Conservation (phyloP, 805 yeast genomes). For the Schwanniomyces polymorphus region DNA sequence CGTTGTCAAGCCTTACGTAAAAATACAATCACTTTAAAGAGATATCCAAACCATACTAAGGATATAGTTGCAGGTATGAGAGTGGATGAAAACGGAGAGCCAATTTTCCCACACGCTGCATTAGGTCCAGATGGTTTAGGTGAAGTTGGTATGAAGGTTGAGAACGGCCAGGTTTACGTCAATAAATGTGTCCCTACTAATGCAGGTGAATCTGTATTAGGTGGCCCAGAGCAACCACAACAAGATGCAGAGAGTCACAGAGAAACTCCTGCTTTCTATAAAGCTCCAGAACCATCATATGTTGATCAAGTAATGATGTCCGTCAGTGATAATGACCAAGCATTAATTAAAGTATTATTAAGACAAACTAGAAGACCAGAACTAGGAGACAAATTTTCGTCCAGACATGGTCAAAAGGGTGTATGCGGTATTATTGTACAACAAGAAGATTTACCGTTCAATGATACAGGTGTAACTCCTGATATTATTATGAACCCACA, state of each 20-base stretch:
- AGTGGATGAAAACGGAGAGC: conserved; percentile 75
- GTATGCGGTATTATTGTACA: conserved; percentile 98
- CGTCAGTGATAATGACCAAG: conserved; percentile 92
- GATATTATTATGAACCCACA: conserved; percentile 99
- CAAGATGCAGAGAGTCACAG: conserved; percentile 61
- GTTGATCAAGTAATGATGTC: conserved; percentile 98
- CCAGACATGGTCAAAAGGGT: conserved; percentile 98
- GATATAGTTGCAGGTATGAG: conserved; percentile 92
- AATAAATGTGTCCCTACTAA: conserved; percentile 91
- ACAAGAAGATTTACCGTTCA: conserved; percentile 96
- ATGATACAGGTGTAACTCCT: conserved; percentile 87
- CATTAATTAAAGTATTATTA: conserved; percentile 84
- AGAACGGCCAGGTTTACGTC: conserved; percentile 90
- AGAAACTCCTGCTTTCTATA: conserved; percentile 88
- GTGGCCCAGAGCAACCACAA: conserved; percentile 27
- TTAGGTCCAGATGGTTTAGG: conserved; percentile 96
- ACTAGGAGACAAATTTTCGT: conserved; percentile 94
- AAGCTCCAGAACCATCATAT: conserved; percentile 94
- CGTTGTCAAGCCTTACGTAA: conserved; percentile 95
- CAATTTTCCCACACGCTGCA: conserved; percentile 82
- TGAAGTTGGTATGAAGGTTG: conserved; percentile 89
- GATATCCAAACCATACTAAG: conserved; percentile 91
- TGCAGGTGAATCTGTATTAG: conserved; percentile 66
- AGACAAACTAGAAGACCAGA: conserved; percentile 98
- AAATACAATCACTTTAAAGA: conserved; percentile 83